phyloP scores from a whole-genome alignment of 441 rosid species.

The Erysimum pusillum region DNA sequence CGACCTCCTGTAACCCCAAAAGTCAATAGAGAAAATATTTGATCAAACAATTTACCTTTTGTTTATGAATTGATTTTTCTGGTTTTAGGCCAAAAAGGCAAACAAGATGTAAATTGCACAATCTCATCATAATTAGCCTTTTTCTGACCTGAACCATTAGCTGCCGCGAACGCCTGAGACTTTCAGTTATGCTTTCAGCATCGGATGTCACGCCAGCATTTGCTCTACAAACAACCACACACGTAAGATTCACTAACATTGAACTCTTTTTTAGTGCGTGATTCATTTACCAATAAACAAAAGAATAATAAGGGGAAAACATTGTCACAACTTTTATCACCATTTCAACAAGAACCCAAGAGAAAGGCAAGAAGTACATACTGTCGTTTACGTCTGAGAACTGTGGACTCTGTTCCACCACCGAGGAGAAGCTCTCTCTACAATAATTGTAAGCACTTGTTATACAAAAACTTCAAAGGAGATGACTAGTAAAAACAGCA shows the following conservation, averaged over 20 bases:
- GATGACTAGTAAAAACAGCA: not conserved
- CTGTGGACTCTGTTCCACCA: conserved; percentile 93
- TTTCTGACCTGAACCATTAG: conserved; percentile 89
- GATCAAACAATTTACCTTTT: not conserved
- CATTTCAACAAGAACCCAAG: conserved; percentile 14
- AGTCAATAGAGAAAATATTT: conserved; percentile 23
- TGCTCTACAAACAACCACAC: conserved; percentile 59
- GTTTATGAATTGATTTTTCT: no score
- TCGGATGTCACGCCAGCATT: conserved; percentile 96
- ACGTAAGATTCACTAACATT: conserved; percentile 1
- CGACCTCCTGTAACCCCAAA: conserved; percentile 72
- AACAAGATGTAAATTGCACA: not conserved
- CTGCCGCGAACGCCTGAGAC: conserved; percentile 92
- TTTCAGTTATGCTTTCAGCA: conserved; percentile 95
- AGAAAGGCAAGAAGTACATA: conserved; percentile 49
- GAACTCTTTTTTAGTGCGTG: conserved; percentile 10
- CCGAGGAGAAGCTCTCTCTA: conserved; percentile 96
- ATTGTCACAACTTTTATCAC: not conserved
- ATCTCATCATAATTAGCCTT: not conserved
- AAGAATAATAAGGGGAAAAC: not conserved
- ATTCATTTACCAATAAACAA: not conserved
- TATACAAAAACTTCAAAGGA: not conserved
- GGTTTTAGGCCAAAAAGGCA: not conserved
- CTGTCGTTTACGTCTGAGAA: conserved; percentile 91
- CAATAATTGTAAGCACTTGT: conserved; percentile 38